phyloP scores from a whole-genome alignment of 2,329 filamentous ascomycete genomes.

The Penicillium sp. region DNA sequence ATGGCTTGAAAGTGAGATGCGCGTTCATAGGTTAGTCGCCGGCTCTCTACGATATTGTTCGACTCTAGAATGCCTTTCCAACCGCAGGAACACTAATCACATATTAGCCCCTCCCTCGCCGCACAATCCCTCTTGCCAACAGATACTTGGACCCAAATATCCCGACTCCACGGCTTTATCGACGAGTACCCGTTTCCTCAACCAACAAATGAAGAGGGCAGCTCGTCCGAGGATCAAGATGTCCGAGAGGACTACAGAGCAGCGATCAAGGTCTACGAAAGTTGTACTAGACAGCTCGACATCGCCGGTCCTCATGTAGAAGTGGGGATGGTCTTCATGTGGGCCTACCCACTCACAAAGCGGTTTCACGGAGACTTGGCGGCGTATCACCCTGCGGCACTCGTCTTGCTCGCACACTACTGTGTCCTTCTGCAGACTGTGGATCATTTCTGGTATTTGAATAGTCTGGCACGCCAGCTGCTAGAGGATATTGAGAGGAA shows the following conservation, averaged over 20 bases:
- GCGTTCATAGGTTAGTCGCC: constrained; percentile 15
- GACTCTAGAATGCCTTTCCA: not conserved
- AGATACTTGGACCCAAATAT: constrained; percentile 16
- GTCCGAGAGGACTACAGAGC: constrained; percentile 15
- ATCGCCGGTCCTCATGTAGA: constrained; percentile 21
- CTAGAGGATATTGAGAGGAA: constrained; percentile 20
- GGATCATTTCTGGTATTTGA: constrained; percentile 20
- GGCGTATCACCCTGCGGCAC: constrained; percentile 14
- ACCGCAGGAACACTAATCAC: not conserved
- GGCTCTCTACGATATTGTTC: not conserved
- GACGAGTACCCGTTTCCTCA: constrained; percentile 18
- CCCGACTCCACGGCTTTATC: constrained; percentile 15
- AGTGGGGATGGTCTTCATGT: constrained; percentile 20
- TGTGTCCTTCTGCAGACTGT: constrained; percentile 19
- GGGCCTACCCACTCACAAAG: constrained; percentile 21
- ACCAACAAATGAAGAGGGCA: not conserved
- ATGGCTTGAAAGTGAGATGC: constrained; percentile 14
- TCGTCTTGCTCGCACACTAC: constrained; percentile 20
- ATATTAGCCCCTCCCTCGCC: constrained; percentile 5
- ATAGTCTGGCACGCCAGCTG: constrained; percentile 11
- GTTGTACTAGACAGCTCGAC: constrained; percentile 14
- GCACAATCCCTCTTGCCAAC: constrained; percentile 21
- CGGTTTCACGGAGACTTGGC: constrained; percentile 16
- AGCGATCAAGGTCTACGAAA: constrained; percentile 11
- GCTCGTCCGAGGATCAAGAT: not conserved